Conservation (phyloP, 805 yeast species). For the Hanseniaspora vineae region DNA sequence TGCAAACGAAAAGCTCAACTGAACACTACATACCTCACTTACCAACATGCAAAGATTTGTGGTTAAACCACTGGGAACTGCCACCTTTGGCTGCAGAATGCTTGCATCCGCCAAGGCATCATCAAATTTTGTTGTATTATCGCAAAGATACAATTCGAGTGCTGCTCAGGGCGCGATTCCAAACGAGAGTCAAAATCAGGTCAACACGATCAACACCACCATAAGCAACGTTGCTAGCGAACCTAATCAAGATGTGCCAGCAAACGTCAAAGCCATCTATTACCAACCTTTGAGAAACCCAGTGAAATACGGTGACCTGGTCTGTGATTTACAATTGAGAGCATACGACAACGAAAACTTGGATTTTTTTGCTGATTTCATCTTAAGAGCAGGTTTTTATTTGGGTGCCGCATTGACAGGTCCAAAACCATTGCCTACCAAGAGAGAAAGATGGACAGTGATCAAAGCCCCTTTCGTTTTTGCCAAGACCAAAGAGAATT, state of each 20-base stretch:
- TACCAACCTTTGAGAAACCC: constrained; percentile 67
- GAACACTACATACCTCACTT: neutral
- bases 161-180: neutral
- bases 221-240: constrained; percentile 6
- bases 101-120: neutral
- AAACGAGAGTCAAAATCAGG: neutral
- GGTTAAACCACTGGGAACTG: neutral
- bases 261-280: constrained; percentile 70
- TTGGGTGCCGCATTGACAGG: constrained; percentile 79
- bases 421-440: constrained; percentile 53
- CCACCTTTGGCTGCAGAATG: neutral
- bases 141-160: neutral
- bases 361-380: constrained; percentile 72
- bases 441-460: constrained; percentile 84
- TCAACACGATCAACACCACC: neutral
- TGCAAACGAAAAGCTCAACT: neutral
- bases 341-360: constrained; percentile 60
- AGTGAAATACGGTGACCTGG: constrained; percentile 56
- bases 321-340: constrained; percentile 63
- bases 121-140: neutral
- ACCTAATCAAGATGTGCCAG: constrained; percentile 51
- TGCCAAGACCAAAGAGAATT: constrained; percentile 90
- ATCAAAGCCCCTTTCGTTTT: constrained; percentile 87
- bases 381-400: constrained; percentile 80
- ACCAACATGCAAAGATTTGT: neutral